Evolutionary conservation across 352 stramenopile genomes (phyloP).

Genomic region (Aphanomyces stellatus): DNA sequence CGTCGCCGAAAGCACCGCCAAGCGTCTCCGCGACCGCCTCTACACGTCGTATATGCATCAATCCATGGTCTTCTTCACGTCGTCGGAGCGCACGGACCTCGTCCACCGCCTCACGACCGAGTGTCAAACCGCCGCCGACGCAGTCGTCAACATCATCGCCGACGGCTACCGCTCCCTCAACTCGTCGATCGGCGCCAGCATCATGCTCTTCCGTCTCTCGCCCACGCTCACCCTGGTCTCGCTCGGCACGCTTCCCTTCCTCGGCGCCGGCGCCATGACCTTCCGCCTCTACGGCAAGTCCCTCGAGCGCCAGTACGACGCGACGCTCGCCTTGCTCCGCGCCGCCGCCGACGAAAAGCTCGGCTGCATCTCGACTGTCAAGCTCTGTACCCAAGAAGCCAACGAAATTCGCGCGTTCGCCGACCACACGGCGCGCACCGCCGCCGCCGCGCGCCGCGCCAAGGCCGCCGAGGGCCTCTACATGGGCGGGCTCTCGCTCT

Average conservation of each 20-base stretch:
- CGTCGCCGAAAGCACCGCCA: conserved; percentile 76
- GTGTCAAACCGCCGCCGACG: conserved; percentile 83
- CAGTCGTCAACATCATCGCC: conserved; percentile 77
- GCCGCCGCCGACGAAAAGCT: conserved; percentile 80
- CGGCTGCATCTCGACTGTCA: conserved; percentile 86
- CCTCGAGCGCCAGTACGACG: conserved; percentile 68
- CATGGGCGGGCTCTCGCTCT: conserved; percentile 82
- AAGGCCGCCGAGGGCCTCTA: conserved; percentile 83
- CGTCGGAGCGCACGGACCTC: conserved; percentile 77
- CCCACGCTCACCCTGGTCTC: conserved; percentile 85
- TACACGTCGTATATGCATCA: conserved; percentile 73
- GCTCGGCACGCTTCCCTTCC: conserved; percentile 67
- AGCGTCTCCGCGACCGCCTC: conserved; percentile 60
- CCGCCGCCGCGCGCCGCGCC: conserved; percentile 53
- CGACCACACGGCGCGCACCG: conserved; percentile 52
- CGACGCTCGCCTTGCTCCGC: conserved; percentile 62
- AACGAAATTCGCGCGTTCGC: conserved; percentile 57
- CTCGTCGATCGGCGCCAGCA: conserved; percentile 79
- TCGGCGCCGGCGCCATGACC: conserved; percentile 68
- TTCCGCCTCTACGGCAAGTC: conserved; percentile 79
- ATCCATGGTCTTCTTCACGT: conserved; percentile 77
- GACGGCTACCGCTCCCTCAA: conserved; percentile 85
- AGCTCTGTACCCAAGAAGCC: conserved; percentile 77
- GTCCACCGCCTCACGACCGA: conserved; percentile 79
- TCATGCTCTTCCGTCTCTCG: conserved; percentile 85